phyloP scores from a whole-genome alignment of 495 filamentous ascomycete genomes.

The Aspergillus ostianus region DNA sequence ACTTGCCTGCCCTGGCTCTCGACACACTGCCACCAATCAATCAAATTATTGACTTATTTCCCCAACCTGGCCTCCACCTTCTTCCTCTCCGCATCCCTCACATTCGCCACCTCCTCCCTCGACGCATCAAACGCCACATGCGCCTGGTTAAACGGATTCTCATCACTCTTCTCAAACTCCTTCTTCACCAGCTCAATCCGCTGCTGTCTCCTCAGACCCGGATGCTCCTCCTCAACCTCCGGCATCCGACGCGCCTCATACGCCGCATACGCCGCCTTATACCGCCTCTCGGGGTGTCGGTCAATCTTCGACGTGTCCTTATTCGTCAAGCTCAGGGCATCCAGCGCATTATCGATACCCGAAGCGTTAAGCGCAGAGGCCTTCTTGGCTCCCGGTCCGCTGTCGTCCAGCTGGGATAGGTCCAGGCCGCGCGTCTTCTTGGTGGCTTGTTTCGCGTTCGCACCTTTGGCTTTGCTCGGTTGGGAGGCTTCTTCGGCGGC shows the following conservation, averaged over 20 bases:
- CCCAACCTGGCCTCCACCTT: constrained; percentile 72
- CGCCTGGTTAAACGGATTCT: constrained; percentile 92
- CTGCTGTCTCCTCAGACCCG: constrained; percentile 76
- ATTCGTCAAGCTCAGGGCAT: constrained; percentile 68
- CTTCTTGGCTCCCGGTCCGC: constrained; percentile 38
- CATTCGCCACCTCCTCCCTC: constrained; percentile 70
- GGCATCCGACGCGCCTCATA: constrained; percentile 81
- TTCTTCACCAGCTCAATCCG: constrained; percentile 73
- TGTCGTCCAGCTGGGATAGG: constrained; percentile 64
- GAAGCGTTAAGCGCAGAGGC: constrained; percentile 65
- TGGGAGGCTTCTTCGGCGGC: constrained; percentile 74
- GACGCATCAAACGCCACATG: constrained; percentile 69
- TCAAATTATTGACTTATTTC: constrained; percentile 20
- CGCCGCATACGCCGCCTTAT: constrained; percentile 82
- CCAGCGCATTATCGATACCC: constrained; percentile 88
- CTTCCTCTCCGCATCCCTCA: constrained; percentile 64
- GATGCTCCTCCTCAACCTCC: constrained; percentile 79
- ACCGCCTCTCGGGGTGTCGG: constrained; percentile 79
- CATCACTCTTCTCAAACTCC: constrained; percentile 88
- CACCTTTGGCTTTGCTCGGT: constrained; percentile 56
- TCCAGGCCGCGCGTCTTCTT: constrained; percentile 71
- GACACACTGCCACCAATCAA: background rate
- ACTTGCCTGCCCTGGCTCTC: background rate
- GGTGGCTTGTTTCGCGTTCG: constrained; percentile 57
- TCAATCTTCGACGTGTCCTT: constrained; percentile 65